A percentile compares a stretch with the other conserved stretches of the same genome.
These are phyloP conservation scores for Flaveria ramosissima DNA, from an alignment of 129 eudicot genomes.

Conservation along the genomic window DNA sequence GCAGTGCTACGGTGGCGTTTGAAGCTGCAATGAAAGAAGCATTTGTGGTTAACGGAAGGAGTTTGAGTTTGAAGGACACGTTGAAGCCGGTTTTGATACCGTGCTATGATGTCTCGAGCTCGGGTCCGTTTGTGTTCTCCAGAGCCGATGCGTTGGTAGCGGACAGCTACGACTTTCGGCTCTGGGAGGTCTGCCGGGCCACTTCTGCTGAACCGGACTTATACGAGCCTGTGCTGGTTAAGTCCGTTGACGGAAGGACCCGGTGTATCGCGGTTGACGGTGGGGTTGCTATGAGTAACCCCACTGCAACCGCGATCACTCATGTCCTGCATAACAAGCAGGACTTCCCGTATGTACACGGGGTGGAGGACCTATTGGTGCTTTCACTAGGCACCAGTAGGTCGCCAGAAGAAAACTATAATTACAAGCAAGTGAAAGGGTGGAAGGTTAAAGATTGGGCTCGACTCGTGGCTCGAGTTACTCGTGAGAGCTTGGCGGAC, in stretches of 20 bases:
- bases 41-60: constrained; percentile 29
- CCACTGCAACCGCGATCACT: constrained; percentile 71
- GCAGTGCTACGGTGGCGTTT: constrained; percentile 2
- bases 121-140: constrained; percentile 37
- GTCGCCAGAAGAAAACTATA: constrained; percentile 54
- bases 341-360: constrained; percentile 86
- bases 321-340: constrained; percentile 89
- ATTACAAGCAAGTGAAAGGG: constrained; percentile 50
- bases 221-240: constrained; percentile 25
- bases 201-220: constrained; percentile 37
- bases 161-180: constrained; percentile 35
- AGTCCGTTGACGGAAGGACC: constrained; percentile 35
- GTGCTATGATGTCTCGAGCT: constrained; percentile 63
- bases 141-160: constrained; percentile 43
- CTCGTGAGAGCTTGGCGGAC: constrained; percentile 73
- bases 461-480: constrained; percentile 68
- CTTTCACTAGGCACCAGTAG: constrained; percentile 80
- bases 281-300: constrained; percentile 39
- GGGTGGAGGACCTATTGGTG: constrained; percentile 90
- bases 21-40: constrained; percentile 34
- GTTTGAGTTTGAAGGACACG: constrained; percentile 39
- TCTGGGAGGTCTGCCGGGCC: constrained; percentile 43
- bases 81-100: constrained; percentile 52
- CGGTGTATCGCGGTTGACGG: constrained; percentile 31
- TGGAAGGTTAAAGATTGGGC: constrained; percentile 92